Percentiles rank a stretch among this genome's conserved stretches.
These are phyloP conservation scores for Taiozyma sp. DNA, from an alignment of 1,139 yeast genomes.

Conservation along the genomic window DNA sequence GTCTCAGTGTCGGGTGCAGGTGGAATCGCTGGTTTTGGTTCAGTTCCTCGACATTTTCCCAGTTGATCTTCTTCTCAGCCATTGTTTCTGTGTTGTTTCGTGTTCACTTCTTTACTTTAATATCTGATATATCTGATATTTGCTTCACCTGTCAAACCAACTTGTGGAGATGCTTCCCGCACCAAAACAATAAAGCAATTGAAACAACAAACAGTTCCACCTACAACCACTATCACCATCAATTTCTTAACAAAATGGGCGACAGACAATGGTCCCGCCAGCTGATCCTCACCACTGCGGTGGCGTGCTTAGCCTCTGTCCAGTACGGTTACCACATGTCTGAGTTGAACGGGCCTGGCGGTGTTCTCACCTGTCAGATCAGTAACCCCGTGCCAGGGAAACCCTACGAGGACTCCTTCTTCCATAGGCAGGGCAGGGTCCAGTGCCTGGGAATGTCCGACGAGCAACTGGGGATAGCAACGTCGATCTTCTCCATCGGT, in stretches of 20 bases:
- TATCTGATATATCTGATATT: too few species aligned
- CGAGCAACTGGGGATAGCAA: constrained; percentile 71
- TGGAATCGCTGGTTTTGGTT: constrained; percentile 32
- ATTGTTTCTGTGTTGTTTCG: too few species aligned
- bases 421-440: constrained; percentile 25
- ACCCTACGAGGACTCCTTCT: constrained; percentile 22
- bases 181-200: too few species aligned
- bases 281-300: constrained; percentile 29
- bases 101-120: too few species aligned
- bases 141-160: background rate
- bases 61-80: background rate
- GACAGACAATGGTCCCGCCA: constrained; percentile 6
- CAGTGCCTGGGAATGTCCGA: constrained; percentile 61
- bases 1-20: constrained; percentile 34
- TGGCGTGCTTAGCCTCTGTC: constrained; percentile 69
- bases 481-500: constrained; percentile 82
- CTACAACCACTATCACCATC: background rate
- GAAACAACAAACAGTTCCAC: too few species aligned
- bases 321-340: constrained; percentile 92
- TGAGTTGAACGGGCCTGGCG: constrained; percentile 81
- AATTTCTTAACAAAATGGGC: background rate
- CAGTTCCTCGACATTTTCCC: background rate
- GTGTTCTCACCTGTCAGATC: constrained; percentile 47
- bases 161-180: background rate
- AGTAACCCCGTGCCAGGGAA: constrained; percentile 23